Conservation (phyloP, 176 grass and related monocot species). For the Olyra latifolia region DNA sequence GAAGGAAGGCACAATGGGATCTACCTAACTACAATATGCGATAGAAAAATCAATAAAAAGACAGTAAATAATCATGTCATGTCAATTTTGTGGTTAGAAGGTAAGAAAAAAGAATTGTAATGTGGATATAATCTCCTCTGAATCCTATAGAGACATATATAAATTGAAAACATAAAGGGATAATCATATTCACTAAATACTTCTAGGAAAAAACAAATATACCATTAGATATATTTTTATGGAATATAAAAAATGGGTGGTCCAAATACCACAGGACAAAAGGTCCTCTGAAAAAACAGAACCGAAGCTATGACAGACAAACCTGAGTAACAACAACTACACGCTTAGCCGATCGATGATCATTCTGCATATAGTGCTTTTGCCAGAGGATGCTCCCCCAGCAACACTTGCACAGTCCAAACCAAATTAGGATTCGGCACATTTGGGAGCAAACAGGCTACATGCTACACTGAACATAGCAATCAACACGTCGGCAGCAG, state of each 20-base stretch:
- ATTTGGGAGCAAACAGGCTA: not conserved
- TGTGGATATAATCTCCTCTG: not conserved
- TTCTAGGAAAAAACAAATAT: not conserved
- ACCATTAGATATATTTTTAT: not conserved
- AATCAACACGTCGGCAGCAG: too few species aligned
- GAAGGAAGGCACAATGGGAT: too few species aligned
- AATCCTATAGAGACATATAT: not conserved
- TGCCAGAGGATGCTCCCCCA: slow-evolving; percentile 82
- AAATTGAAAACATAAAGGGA: not conserved
- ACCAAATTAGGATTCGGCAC: not conserved
- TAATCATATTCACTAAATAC: not conserved
- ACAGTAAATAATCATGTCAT: too few species aligned
- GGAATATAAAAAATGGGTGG: not conserved
- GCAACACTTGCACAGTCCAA: slow-evolving; percentile 61
- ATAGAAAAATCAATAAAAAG: too few species aligned
- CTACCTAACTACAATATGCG: too few species aligned
- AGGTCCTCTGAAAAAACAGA: not conserved
- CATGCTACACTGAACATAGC: not conserved
- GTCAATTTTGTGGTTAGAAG: not conserved
- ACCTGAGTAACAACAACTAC: slow-evolving; percentile 90
- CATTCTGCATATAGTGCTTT: slow-evolving; percentile 89
- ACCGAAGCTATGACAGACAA: not conserved
- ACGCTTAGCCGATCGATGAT: slow-evolving; percentile 94
- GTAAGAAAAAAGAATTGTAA: not conserved
- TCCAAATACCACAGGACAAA: slow-evolving; percentile 6